Base-by-base conservation (phyloP, 192 early-diverging fungal genomes). In the Coemansia sp. region DNA sequence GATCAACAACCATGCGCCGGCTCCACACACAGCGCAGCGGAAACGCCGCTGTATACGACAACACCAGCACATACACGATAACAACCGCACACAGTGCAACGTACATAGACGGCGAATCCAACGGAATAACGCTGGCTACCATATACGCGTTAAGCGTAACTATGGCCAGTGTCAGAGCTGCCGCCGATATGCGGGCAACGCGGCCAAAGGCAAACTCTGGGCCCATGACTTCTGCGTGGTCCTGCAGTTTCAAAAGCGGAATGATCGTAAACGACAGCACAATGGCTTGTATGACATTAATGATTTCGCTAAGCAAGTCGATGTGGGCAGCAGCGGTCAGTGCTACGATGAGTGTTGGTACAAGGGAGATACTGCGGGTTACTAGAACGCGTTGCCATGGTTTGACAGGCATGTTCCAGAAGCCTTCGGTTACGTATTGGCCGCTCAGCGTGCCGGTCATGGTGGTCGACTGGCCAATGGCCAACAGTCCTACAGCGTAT, bases 401-500 rank as follows among this genome's bases (percentile, higher is more conserved):
- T 61, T 88, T 88, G 39, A 88, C 79, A 17, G 80, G 72, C 53
- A 87, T 89, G 53, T 77, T 73, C 70, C 94, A 88, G 67, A 94
- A 96, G 5, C 93, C 93, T 60, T 95, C 90, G 55, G 93, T 92
- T 29, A 93, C 89, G 63, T 93, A 92, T 79, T 94, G 93, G 3
- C 94, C 94, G 8, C 92, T 92, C 58, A 96, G 71, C 10, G 94
- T 96, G 23, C 93, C 93, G 8, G 94, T 91, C 82, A 96, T 94
- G 9, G 93, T 92, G 2, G 89, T 90, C 43, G 83, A 87, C 83
- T 95, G 93, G 5, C 94, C 94, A 5, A 93, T 88, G 1, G 89
- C 87, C 17, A 96, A 68, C 49, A 96, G 72, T 10, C 92, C 94
- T 3, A 90, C 56, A 4, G 93, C 94, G 80, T 92, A 96, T 21